Percentiles rank a stretch among this genome's conserved stretches.
These are phyloP conservation scores for Mangifera indica DNA, from an alignment of 345 rosid genomes.

Conservation along the genomic window DNA sequence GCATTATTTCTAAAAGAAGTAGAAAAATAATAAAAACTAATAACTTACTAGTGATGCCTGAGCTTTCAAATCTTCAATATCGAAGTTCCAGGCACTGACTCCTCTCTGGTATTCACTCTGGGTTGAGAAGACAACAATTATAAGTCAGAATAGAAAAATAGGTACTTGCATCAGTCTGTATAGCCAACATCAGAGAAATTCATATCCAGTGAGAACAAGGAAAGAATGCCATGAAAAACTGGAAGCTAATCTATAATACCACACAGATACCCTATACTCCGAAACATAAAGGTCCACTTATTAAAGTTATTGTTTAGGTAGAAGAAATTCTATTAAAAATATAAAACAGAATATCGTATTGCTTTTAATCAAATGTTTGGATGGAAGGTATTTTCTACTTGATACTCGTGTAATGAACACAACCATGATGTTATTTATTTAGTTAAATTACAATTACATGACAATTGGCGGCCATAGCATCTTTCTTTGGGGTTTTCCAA, in stretches of 20 bases:
- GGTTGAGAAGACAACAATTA: conserved; percentile 12
- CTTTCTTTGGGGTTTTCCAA: neutral
- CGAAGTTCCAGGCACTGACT: conserved; percentile 99
- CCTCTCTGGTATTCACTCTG: conserved; percentile 99
- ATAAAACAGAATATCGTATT: neutral
- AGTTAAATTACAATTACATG: neutral
- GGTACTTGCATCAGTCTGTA: too few relatives aligned
- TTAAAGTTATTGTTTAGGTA: too few relatives aligned
- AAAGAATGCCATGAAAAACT: neutral
- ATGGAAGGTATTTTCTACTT: neutral
- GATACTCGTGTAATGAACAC: neutral
- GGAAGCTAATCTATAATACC: too few relatives aligned
- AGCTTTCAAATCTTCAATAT: conserved; percentile 85
- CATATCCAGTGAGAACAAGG: neutral
- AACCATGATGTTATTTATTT: neutral
- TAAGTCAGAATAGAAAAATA: too few relatives aligned
- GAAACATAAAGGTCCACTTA: too few relatives aligned
- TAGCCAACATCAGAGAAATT: too few relatives aligned
- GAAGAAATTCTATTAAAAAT: too few relatives aligned
- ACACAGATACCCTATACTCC: too few relatives aligned
- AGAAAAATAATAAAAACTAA: conserved; percentile 1
- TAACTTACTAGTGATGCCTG: conserved; percentile 86
- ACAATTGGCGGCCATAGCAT: neutral
- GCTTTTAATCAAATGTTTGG: neutral
- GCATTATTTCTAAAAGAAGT: neutral